Percentiles rank a stretch among this genome's conserved stretches.
Conservation (phyloP, 805 yeast genomes). For the Teunomyces cretensis region DNA sequence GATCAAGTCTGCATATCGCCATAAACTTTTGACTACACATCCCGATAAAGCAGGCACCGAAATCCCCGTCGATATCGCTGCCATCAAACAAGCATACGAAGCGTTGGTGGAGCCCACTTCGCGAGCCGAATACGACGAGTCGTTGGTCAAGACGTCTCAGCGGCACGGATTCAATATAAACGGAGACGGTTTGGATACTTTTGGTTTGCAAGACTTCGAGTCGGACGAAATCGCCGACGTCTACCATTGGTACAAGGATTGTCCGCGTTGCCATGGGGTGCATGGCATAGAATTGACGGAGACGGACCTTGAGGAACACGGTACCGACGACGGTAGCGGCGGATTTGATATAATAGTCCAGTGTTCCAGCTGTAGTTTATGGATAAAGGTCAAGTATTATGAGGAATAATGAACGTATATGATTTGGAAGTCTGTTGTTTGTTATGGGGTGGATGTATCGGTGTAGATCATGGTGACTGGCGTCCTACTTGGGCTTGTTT, state of each 20-base stretch:
- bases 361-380: conserved; percentile 79
- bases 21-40: conserved; percentile 59
- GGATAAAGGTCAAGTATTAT: conserved; percentile 74
- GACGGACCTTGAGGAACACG: conserved; percentile 54
- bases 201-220: conserved; percentile 62
- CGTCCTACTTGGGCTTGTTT: too few relatives aligned
- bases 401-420: conserved; percentile 41
- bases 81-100: conserved; percentile 64
- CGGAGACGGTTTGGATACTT: conserved; percentile 71
- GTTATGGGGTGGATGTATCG: too few relatives aligned
- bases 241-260: conserved; percentile 45
- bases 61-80: background rate
- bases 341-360: conserved; percentile 70
- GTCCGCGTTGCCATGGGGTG: conserved; percentile 63
- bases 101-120: conserved; percentile 42
- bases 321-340: conserved; percentile 51
- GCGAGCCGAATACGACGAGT: conserved; percentile 54
- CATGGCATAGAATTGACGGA: conserved; percentile 63
- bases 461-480: too few relatives aligned
- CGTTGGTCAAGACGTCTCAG: conserved; percentile 33
- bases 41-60: conserved; percentile 63
- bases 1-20: conserved; percentile 64
- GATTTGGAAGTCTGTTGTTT: background rate
- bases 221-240: conserved; percentile 35
- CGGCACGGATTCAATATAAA: conserved; percentile 38